Evolutionary conservation across 208 protist genomes (phyloP).

Genomic region (Naegleria gruberi): DNA sequence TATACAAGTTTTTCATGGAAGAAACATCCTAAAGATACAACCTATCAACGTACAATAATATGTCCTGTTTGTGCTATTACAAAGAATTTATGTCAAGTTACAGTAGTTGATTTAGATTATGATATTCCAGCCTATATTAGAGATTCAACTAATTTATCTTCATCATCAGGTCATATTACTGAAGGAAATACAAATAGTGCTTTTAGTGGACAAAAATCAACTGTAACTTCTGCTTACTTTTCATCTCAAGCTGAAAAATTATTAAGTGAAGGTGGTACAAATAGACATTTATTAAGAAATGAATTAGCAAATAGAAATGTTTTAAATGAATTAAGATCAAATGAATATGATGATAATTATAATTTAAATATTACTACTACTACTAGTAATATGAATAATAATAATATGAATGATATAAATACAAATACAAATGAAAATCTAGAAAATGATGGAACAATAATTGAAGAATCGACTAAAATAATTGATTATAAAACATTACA

Average conservation of each 20-base stretch:
- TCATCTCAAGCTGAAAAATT: not conserved
- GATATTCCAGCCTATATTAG: not conserved
- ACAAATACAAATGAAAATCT: not conserved
- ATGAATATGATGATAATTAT: not conserved
- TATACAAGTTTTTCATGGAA: constrained; percentile 5
- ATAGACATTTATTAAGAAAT: not conserved
- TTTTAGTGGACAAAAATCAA: not conserved
- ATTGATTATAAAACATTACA: not conserved
- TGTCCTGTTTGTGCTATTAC: not conserved
- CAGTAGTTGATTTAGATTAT: not conserved
- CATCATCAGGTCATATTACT: not conserved
- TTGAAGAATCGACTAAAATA: not conserved
- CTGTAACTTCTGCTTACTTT: not conserved
- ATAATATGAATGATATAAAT: too few species aligned
- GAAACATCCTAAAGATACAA: not conserved
- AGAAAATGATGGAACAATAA: not conserved
- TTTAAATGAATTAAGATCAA: not conserved
- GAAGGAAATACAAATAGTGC: not conserved
- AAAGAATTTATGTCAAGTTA: not conserved
- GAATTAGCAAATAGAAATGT: not conserved
- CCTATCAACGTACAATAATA: not conserved
- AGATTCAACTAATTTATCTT: not conserved
- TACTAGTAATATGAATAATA: too few species aligned
- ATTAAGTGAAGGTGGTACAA: not conserved
- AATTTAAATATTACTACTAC: not conserved